A percentile compares a stretch with the other conserved stretches of the same genome.
These are phyloP conservation scores for Saccharum officinarum DNA, from an alignment of 176 grass and related monocot genomes.

Conservation along the genomic window DNA sequence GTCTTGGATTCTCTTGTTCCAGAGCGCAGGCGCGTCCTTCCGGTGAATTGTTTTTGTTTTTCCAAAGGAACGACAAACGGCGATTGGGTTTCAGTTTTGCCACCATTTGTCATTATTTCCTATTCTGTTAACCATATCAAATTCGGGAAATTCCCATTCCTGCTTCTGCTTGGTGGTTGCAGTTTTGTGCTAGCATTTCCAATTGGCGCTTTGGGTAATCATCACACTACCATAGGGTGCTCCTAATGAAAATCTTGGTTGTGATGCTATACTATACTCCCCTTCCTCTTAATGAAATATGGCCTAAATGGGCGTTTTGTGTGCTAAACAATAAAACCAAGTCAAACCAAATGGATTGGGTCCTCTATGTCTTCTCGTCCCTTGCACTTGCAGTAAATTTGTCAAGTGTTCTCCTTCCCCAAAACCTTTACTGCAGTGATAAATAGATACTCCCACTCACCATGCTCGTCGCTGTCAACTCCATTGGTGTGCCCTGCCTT, in stretches of 20 bases:
- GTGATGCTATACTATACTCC: too few relatives aligned
- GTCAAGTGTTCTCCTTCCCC: too few relatives aligned
- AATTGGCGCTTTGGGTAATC: background rate
- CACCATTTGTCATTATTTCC: background rate
- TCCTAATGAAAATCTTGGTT: too few relatives aligned
- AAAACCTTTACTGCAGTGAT: background rate
- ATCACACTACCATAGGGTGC: too few relatives aligned
- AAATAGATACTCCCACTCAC: background rate
- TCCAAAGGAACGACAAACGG: background rate
- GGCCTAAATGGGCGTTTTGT: background rate
- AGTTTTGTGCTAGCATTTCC: background rate
- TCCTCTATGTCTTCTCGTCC: too few relatives aligned
- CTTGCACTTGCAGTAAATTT: too few relatives aligned
- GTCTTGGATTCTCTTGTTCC: background rate
- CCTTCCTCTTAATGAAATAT: background rate
- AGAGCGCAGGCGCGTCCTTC: background rate
- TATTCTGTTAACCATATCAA: background rate
- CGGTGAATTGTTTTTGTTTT: conserved; percentile 4
- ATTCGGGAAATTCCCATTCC: too few relatives aligned
- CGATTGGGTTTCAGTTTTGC: background rate
- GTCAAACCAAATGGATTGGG: too few relatives aligned
- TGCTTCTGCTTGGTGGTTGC: too few relatives aligned
- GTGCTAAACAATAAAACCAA: too few relatives aligned
- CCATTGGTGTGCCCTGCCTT: background rate
- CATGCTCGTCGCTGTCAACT: background rate